Conservation (phyloP, 1,139 yeast species). For the Yamadazyma siamensis region DNA sequence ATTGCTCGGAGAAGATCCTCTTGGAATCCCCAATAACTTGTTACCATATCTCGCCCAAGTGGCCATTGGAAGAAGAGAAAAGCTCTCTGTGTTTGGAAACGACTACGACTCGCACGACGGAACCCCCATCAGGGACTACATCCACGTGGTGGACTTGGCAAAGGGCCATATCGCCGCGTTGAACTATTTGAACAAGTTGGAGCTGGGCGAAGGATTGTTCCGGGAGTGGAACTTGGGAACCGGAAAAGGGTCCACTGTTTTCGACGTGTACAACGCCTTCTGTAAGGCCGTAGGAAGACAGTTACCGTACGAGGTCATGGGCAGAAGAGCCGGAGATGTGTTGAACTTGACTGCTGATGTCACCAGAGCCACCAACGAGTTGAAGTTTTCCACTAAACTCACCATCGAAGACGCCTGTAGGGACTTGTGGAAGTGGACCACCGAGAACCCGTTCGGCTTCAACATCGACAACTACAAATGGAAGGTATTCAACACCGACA, state of each 20-base stretch:
- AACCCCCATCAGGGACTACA: slow-evolving; percentile 79
- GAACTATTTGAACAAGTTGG: slow-evolving; percentile 47
- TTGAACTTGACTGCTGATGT: slow-evolving; percentile 72
- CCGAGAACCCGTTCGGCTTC: slow-evolving; percentile 66
- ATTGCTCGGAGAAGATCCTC: slow-evolving; percentile 74
- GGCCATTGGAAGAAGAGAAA: slow-evolving; percentile 69
- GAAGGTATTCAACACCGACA: slow-evolving; percentile 24
- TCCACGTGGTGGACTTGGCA: slow-evolving; percentile 82
- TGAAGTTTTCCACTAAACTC: slow-evolving; percentile 60
- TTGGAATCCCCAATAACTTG: slow-evolving; percentile 73
- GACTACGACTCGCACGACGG: slow-evolving; percentile 74
- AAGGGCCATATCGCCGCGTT: slow-evolving; percentile 75
- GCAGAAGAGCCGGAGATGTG: slow-evolving; percentile 79
- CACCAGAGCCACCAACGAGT: slow-evolving; percentile 61
- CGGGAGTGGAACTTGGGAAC: slow-evolving; percentile 86
- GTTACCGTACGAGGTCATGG: slow-evolving; percentile 62
- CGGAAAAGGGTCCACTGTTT: slow-evolving; percentile 74
- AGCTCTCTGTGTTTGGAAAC: slow-evolving; percentile 61
- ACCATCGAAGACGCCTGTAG: slow-evolving; percentile 62
- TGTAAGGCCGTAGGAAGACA: slow-evolving; percentile 64
- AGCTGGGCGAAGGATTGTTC: slow-evolving; percentile 46
- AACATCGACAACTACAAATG: slow-evolving; percentile 34
- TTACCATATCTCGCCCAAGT: slow-evolving; percentile 77
- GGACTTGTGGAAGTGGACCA: slow-evolving; percentile 80
- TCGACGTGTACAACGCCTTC: slow-evolving; percentile 68